Evolutionary conservation across 2,329 filamentous ascomycete genomes (phyloP), one percentile per base, ranked within the genome.

Genomic region (Knufia petricola): DNA sequence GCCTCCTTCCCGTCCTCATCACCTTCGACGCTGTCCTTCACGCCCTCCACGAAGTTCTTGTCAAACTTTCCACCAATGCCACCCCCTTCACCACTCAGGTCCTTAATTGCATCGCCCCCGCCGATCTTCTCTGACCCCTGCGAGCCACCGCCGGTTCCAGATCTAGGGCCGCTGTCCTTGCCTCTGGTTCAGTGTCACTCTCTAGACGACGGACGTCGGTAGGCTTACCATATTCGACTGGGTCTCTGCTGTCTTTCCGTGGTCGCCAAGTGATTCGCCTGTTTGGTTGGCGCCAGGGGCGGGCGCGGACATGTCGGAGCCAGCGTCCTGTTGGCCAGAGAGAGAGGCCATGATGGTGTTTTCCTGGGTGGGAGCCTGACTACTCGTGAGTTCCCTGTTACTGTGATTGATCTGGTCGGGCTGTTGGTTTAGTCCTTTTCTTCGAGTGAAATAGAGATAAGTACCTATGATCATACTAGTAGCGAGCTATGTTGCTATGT

Each of bases 11-110:
- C 12, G 12, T 28, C 26, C 26, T 12, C 26, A 28, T 28, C 6
- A n/a, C 17, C 17, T n/a, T 37, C 4, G 7, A 37, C 34, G 4
- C n/a, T 37, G 15, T 37, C 34, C 44, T 31, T 30, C 24, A 43
- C 41, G 15, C 38, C 31, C 39, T 19, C 23, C 34, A 37, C 34
- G 15, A 37, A 37, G 13, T 28, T 20, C 40, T 37, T 26, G 38
- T 58, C 49, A 56, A 52, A 54, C 52, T 38, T 50, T 52, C 52
- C 53, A 53, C 41, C 52, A 50, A 30, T 57, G 50, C 28, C 41
- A 45, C 31, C 31, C 30, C 54, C 55, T 19, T 37, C 34, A 37
- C 54, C 54, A 32, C 55, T 51, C 24, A 52, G 52, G 8, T 48
- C 53, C 46, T 37, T 20, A 7, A 37, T n/a, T n/a, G 13, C 13